A percentile compares a stretch with the other conserved stretches of the same genome.
Evolutionary conservation across 2,329 filamentous ascomycete genomes (phyloP).

Genomic region (Scortechinia acanthostroma): DNA sequence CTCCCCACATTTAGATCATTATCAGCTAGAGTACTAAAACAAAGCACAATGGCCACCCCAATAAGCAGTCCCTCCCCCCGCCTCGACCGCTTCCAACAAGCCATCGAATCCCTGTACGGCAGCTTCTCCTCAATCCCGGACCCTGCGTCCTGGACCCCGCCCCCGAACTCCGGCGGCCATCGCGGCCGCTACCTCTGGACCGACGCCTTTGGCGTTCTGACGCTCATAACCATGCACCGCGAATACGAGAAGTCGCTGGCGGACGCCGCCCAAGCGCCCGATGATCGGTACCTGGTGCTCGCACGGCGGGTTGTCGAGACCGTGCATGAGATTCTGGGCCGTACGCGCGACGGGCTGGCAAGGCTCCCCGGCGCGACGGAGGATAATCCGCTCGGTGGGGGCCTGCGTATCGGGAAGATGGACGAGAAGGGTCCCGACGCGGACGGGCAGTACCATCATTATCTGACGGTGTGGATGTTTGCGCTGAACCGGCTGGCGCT

Average conservation of each 20-base stretch:
- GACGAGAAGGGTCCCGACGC: conserved; percentile 36
- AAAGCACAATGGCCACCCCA: not conserved
- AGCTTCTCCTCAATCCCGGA: conserved; percentile 4
- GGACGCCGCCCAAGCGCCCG: conserved; percentile 14
- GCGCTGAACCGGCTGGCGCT: conserved; percentile 43
- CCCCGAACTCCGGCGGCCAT: conserved; percentile 40
- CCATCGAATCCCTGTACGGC: not conserved
- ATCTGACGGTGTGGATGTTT: conserved; percentile 57
- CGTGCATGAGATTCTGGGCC: conserved; percentile 43
- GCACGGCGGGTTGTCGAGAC: conserved; percentile 36
- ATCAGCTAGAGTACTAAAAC: too few species aligned
- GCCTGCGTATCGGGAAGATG: conserved; percentile 48
- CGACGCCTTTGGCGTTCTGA: conserved; percentile 51
- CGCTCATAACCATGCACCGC: conserved; percentile 43
- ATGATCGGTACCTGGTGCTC: conserved; percentile 34
- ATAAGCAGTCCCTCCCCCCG: not conserved
- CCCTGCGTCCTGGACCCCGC: conserved; percentile 32
- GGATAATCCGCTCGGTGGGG: conserved; percentile 39
- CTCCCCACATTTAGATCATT: too few species aligned
- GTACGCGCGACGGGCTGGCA: conserved; percentile 35
- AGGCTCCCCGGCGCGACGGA: conserved; percentile 42
- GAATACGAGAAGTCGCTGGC: conserved; percentile 14
- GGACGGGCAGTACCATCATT: conserved; percentile 56
- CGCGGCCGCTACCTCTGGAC: conserved; percentile 54
- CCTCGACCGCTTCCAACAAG: not conserved